These are phyloP conservation scores for Cladosporium sp. DNA, from an alignment of 2,329 filamentous ascomycete species.

Conservation along the genomic window DNA sequence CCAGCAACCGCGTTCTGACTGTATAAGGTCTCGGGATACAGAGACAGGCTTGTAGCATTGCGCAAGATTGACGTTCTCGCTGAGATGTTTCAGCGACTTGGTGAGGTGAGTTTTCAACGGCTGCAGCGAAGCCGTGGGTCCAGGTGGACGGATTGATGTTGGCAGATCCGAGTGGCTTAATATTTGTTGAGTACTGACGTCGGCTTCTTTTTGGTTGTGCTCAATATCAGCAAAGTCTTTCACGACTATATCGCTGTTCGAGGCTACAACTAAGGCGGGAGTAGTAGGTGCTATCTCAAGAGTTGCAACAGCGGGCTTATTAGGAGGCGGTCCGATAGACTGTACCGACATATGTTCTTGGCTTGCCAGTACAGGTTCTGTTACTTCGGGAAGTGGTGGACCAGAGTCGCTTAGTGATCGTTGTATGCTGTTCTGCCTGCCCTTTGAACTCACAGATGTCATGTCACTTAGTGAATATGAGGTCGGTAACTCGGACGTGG, in stretches of 20 bases:
- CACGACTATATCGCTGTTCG: neutral
- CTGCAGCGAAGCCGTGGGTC: slow-evolving; percentile 18
- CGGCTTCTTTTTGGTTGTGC: neutral
- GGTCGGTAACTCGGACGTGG: slow-evolving; percentile 31
- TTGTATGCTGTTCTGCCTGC: slow-evolving; percentile 14
- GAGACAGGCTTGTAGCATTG: slow-evolving; percentile 31
- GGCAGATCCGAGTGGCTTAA: neutral
- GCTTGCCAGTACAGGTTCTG: neutral
- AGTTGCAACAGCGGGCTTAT: neutral
- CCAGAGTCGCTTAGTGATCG: slow-evolving; percentile 23
- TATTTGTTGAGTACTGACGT: neutral
- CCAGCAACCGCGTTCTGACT: slow-evolving; percentile 77
- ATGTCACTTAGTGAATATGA: slow-evolving; percentile 32
- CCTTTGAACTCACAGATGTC: slow-evolving; percentile 18
- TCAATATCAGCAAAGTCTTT: neutral
- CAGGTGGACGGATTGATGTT: slow-evolving; percentile 20
- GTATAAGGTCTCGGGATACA: slow-evolving; percentile 47
- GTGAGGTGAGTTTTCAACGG: slow-evolving; percentile 29
- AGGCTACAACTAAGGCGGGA: neutral
- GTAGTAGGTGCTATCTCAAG: neutral
- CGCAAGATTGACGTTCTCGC: slow-evolving; percentile 23
- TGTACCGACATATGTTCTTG: neutral
- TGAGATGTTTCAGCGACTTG: slow-evolving; percentile 26
- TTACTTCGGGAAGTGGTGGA: neutral
- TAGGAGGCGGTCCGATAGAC: neutral